phyloP scores from a whole-genome alignment of 768 basidiomycete species.

The Lactarius pseudohatsudake region DNA sequence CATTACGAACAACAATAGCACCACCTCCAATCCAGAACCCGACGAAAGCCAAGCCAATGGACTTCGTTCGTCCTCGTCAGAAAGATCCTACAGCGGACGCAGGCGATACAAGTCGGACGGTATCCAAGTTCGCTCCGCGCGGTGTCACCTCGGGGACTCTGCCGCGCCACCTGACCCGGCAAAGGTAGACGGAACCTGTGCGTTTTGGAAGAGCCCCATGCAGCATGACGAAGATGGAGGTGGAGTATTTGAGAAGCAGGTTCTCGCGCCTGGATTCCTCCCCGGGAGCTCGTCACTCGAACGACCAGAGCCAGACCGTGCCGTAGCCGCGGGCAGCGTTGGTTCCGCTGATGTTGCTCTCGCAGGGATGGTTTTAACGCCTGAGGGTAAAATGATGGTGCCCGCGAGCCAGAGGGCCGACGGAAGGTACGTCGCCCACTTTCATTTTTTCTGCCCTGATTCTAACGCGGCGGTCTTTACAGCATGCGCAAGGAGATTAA shows the following conservation, averaged over 20 bases:
- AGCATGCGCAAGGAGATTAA: constrained; percentile 22
- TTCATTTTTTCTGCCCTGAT: background rate
- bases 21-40: background rate
- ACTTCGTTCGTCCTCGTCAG: background rate
- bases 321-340: background rate
- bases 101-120: constrained; percentile 20
- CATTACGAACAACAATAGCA: background rate
- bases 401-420: constrained; percentile 23
- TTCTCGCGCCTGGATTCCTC: background rate
- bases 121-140: constrained; percentile 7
- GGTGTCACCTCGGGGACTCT: constrained; percentile 7
- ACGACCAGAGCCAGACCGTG: background rate
- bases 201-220: constrained; percentile 1
- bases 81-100: background rate
- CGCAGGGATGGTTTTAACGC: constrained; percentile 12
- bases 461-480: background rate
- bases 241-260: background rate
- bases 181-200: constrained; percentile 6
- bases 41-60: background rate
- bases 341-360: background rate
- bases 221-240: background rate
- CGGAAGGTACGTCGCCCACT: constrained; percentile 7
- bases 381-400: constrained; percentile 14
- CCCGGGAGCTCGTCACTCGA: background rate
- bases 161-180: constrained; percentile 2